Evolutionary conservation across 371 early-diverging fungal species (phyloP).

Genomic region (Actinomucor elegans): DNA sequence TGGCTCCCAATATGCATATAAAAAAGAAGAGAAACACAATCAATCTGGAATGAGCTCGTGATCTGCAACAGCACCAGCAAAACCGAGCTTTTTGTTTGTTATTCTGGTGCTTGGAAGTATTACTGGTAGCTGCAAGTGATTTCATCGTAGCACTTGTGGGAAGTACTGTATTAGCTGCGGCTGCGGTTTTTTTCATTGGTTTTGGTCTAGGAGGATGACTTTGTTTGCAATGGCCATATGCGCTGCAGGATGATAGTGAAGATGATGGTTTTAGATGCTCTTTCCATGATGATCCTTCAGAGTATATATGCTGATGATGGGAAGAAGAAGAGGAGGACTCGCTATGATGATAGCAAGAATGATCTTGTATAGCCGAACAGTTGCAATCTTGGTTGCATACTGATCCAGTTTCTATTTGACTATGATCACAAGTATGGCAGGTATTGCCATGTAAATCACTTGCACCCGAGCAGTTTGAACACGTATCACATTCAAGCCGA

Average conservation of each 20-base stretch:
- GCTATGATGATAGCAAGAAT: no score
- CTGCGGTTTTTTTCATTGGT: neutral
- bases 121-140: neutral
- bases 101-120: neutral
- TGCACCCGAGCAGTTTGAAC: no score
- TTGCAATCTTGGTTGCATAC: neutral
- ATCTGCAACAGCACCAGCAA: conserved; percentile 1
- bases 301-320: neutral
- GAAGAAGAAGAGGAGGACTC: neutral
- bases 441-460: no score
- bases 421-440: no score
- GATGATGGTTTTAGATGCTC: conserved; percentile 5
- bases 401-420: neutral
- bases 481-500: no score
- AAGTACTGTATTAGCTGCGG: neutral
- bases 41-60: conserved; percentile 4
- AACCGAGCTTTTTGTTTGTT: neutral
- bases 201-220: neutral
- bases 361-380: neutral
- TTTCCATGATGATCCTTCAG: neutral
- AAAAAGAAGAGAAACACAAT: conserved; percentile 18
- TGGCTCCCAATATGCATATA: conserved; percentile 13
- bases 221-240: neutral
- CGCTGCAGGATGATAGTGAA: neutral
- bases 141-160: conserved; percentile 7